Evolutionary conservation across 1,284 basidiomycete species (phyloP).

Genomic region (Fomitopsis schrenkii): DNA sequence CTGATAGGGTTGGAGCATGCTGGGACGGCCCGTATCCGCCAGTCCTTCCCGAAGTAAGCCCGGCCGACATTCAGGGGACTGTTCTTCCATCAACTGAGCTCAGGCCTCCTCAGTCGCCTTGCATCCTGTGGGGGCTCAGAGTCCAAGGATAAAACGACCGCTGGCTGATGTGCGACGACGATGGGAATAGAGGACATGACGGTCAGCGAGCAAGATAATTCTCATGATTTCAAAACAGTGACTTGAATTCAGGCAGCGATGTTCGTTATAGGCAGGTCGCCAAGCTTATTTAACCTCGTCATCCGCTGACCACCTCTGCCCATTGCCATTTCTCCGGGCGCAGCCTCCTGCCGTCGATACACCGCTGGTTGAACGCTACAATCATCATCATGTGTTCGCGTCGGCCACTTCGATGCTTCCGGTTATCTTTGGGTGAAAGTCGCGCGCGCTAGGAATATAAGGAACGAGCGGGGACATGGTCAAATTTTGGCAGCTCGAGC

Average conservation of each 20-base stretch:
- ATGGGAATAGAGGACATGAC: no score
- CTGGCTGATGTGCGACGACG: no score
- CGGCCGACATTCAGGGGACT: neutral
- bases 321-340: conserved; percentile 2
- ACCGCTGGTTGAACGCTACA: neutral
- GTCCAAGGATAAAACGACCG: no score
- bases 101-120: neutral
- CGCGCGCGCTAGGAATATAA: neutral
- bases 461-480: neutral
- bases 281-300: neutral
- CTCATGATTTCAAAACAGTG: neutral
- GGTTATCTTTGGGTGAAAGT: neutral
- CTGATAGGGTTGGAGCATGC: neutral
- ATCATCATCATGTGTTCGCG: neutral
- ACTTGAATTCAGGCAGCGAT: neutral
- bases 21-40: neutral
- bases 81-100: neutral
- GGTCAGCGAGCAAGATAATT: no score
- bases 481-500: neutral
- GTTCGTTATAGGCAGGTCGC: neutral
- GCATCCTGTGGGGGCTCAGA: no score
- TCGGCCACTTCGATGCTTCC: neutral
- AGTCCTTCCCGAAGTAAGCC: conserved; percentile 1
- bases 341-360: neutral
- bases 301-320: neutral